Evolutionary conservation across 2,329 filamentous ascomycete genomes (phyloP), one percentile per base, ranked within the genome.

Genomic region (Fusarium drepaniforme): DNA sequence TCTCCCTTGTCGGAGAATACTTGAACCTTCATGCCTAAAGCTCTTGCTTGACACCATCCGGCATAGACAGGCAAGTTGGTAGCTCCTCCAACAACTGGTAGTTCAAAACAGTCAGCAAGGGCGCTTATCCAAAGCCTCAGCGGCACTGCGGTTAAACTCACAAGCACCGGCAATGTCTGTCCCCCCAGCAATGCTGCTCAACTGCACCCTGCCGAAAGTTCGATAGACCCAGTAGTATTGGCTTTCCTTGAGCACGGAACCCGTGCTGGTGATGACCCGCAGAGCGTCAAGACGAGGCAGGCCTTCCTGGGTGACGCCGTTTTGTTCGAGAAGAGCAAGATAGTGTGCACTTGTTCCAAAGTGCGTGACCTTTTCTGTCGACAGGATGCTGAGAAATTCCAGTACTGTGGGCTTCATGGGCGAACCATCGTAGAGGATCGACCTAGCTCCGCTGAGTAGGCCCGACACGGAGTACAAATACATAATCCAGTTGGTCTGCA

Each of bases 11-110:
- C 51, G 21, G 65, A 61, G 12, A 69, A 69, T 8, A 65, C 44
- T 46, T 69, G 53, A 5, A 69, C 67, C 25, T 61, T 62, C 67
- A 69, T 69, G 3, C 66, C 66, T 1, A 65, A 56, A 4, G 66
- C 51, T 11, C 59, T 59, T 21, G 38, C 60, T 3, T 38, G 44
- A 25, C 64, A 64, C 42, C 64, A 61, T 9, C 57, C 66, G 5
- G 66, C 66, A 23, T 60, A 53, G 11, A 68, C 51, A 3, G 66
- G 66, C 9, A 53, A 46, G 3, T 51, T 33, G 8, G 60, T 51
- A 12, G 64, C 57, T 21, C 60, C 66, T 7, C 30, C 49, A 18
- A 68, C 33, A 35, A 35, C 33, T 35, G 12, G 33, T 35, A 35
- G 11, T 12, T 35, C 33, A 35, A 11, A 11, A 35, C 33, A 35